A percentile compares a stretch with the other conserved stretches of the same genome.
Evolutionary conservation across 495 filamentous ascomycete species (phyloP).

Genomic region (Neurospora sublineolata): DNA sequence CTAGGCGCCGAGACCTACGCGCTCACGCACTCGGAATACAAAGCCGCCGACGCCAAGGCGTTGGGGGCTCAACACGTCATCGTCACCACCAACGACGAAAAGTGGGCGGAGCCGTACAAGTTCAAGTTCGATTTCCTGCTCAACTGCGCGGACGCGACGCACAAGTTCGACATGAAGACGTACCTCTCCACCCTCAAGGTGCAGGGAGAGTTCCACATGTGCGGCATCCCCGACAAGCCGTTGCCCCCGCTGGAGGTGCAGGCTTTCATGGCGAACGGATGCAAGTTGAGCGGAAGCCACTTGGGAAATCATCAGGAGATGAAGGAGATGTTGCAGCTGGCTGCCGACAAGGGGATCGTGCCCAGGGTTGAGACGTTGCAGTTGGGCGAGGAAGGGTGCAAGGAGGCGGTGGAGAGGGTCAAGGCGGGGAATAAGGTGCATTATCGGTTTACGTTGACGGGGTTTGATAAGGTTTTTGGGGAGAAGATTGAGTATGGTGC

Average conservation of each 20-base stretch:
- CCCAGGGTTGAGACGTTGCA: constrained; percentile 59
- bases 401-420: constrained; percentile 58
- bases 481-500: neutral
- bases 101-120: constrained; percentile 44
- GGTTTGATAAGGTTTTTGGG: constrained; percentile 37
- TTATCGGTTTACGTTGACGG: constrained; percentile 42
- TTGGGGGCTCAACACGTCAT: constrained; percentile 58
- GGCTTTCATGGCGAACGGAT: constrained; percentile 51
- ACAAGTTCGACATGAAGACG: constrained; percentile 50
- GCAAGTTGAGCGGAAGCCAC: constrained; percentile 55
- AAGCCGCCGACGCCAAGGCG: constrained; percentile 48
- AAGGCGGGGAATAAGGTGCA: constrained; percentile 46
- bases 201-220: constrained; percentile 61
- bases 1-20: constrained; percentile 57
- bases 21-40: constrained; percentile 49
- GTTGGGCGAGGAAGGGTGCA: constrained; percentile 58
- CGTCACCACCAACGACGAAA: constrained; percentile 46
- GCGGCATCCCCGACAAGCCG: constrained; percentile 59
- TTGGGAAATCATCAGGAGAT: constrained; percentile 63
- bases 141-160: constrained; percentile 58
- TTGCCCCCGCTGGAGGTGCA: constrained; percentile 49
- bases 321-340: constrained; percentile 62
- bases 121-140: constrained; percentile 67
- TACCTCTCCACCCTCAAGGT: constrained; percentile 62
- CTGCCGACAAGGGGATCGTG: constrained; percentile 62